These are phyloP conservation scores for Nigrograna mackinnonii DNA, from an alignment of 2,329 filamentous ascomycete species.

Conservation along the genomic window DNA sequence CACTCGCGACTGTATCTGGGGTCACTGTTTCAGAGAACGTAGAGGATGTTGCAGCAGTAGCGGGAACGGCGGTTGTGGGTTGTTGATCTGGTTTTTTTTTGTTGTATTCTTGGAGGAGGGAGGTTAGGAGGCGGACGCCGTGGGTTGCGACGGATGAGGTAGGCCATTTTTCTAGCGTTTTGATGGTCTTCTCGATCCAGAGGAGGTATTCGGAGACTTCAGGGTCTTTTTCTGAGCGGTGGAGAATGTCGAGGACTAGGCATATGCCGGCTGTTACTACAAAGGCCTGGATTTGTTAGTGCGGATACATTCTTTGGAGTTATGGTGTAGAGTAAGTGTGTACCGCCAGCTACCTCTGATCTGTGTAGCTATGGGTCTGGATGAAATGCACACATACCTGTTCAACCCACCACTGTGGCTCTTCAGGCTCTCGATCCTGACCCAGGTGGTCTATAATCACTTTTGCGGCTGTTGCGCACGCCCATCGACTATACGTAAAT, in stretches of 20 bases:
- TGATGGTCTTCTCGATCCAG: slow-evolving; percentile 36
- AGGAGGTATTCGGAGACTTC: slow-evolving; percentile 26
- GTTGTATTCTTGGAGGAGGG: slow-evolving; percentile 33
- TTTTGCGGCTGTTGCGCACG: slow-evolving; percentile 45
- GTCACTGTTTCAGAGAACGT: slow-evolving; percentile 11
- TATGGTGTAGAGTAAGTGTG: too few species aligned
- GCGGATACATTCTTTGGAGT: background rate
- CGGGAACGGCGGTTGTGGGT: background rate
- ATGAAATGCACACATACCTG: slow-evolving; percentile 25
- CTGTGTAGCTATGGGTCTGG: too few species aligned
- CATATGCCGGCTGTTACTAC: slow-evolving; percentile 33
- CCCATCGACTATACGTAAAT: slow-evolving; percentile 48
- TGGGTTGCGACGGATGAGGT: slow-evolving; percentile 45
- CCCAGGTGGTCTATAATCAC: slow-evolving; percentile 45
- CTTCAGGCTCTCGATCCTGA: slow-evolving; percentile 35
- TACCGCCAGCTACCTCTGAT: too few species aligned
- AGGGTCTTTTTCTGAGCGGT: slow-evolving; percentile 20
- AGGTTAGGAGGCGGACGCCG: slow-evolving; percentile 41
- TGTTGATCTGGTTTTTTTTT: slow-evolving; percentile 15
- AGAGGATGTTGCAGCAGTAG: background rate
- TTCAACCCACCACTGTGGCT: slow-evolving; percentile 48
- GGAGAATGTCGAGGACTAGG: slow-evolving; percentile 31
- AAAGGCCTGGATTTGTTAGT: slow-evolving; percentile 20
- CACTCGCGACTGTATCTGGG: slow-evolving; percentile 12
- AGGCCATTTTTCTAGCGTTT: slow-evolving; percentile 31